Percentiles rank a stretch among this genome's conserved stretches.
Evolutionary conservation across 352 stramenopile genomes (phyloP).

Genomic region (Thalassiosira pacifica): DNA sequence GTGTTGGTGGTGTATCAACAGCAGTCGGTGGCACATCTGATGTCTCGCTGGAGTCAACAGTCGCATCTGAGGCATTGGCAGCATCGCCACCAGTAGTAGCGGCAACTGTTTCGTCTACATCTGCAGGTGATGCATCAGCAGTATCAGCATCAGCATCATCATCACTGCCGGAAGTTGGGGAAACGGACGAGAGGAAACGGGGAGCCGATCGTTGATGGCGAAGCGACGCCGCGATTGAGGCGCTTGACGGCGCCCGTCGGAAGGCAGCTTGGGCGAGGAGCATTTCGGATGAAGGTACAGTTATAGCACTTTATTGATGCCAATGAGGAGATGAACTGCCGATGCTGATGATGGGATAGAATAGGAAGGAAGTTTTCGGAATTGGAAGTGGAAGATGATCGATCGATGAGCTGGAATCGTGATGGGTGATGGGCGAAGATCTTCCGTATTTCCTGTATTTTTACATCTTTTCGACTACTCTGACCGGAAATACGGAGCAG

Average conservation of each 20-base stretch:
- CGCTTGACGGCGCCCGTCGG: neutral
- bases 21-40: constrained; percentile 5
- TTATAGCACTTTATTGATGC: too few species aligned
- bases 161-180: constrained; percentile 6
- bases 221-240: neutral
- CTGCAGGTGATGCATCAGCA: constrained; percentile 4
- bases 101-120: constrained; percentile 7
- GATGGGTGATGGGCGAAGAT: too few species aligned
- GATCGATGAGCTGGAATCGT: too few species aligned
- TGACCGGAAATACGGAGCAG: too few species aligned
- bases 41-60: neutral
- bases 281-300: neutral
- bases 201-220: neutral
- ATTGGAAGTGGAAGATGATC: too few species aligned
- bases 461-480: too few species aligned
- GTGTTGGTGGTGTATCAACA: neutral
- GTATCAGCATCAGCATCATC: constrained; percentile 9
- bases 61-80: neutral
- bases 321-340: too few species aligned
- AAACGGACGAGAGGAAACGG: constrained; percentile 33
- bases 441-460: too few species aligned
- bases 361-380: too few species aligned
- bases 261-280: neutral
- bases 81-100: too few species aligned
- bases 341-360: too few species aligned